Conservation (phyloP, 345 rosid species). For the Bruguiera parviflora region DNA sequence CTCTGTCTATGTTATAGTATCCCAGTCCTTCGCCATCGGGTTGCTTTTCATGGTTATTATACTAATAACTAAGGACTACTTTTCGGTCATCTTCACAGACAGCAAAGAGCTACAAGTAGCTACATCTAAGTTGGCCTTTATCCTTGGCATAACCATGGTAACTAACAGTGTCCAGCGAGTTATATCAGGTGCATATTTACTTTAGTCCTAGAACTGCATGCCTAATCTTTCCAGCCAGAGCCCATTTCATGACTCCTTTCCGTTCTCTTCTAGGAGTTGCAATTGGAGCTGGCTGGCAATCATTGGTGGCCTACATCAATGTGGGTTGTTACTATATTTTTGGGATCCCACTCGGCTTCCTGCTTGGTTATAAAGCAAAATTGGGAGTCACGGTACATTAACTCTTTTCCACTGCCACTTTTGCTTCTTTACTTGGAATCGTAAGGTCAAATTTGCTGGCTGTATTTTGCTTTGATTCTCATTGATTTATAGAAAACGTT, state of each 20-base stretch:
- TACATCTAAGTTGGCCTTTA: slow-evolving; percentile 54
- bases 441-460: too few relatives aligned
- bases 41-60: slow-evolving; percentile 53
- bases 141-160: slow-evolving; percentile 77
- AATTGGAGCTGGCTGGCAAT: slow-evolving; percentile 89
- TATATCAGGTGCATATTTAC: slow-evolving; percentile 47
- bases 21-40: slow-evolving; percentile 58
- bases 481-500: too few relatives aligned
- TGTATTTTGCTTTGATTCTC: too few relatives aligned
- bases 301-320: slow-evolving; percentile 71
- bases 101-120: slow-evolving; percentile 47
- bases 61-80: slow-evolving; percentile 48
- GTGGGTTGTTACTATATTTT: slow-evolving; percentile 64
- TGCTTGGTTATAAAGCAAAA: slow-evolving; percentile 62
- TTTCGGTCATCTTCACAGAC: slow-evolving; percentile 56
- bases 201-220: not conserved
- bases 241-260: not conserved
- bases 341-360: slow-evolving; percentile 69
- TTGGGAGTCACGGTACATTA: slow-evolving; percentile 55
- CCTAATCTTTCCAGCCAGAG: not conserved
- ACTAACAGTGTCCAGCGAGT: slow-evolving; percentile 85
- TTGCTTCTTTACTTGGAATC: too few relatives aligned
- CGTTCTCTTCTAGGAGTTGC: slow-evolving; percentile 56
- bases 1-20: slow-evolving; percentile 51
- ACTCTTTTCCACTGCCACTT: not conserved